Evolutionary conservation across 495 filamentous ascomycete species (phyloP).

Genomic region (Podospora conica): DNA sequence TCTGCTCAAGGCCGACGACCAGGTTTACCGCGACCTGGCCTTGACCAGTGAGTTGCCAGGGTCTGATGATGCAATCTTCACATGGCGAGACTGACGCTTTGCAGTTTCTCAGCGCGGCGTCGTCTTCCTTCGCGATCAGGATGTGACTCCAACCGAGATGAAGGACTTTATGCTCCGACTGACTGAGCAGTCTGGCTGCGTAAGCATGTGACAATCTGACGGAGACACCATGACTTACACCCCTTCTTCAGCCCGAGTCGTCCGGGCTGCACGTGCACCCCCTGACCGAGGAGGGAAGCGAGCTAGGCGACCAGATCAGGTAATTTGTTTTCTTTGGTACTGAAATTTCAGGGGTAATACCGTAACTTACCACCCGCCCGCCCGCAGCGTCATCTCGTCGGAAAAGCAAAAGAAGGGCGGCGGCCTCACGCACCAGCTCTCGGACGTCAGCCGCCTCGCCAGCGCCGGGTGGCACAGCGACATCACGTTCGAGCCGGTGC

Average conservation of each 20-base stretch:
- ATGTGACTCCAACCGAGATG: conserved; percentile 40
- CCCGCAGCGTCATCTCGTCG: conserved; percentile 35
- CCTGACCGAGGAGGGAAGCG: conserved; percentile 19
- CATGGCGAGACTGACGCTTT: conserved; percentile 2
- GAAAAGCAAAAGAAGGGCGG: conserved; percentile 40
- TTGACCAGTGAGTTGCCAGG: conserved; percentile 7
- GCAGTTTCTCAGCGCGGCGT: conserved; percentile 65
- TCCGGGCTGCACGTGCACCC: conserved; percentile 21
- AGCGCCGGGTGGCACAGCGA: conserved; percentile 36
- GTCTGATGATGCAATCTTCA: background rate
- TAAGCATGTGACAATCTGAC: conserved; percentile 30
- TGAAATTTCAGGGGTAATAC: background rate
- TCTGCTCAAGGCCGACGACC: conserved; percentile 31
- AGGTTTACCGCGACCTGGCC: conserved; percentile 15
- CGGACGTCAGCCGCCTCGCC: conserved; percentile 42
- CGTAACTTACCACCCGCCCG: background rate
- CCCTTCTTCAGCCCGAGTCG: conserved; percentile 10
- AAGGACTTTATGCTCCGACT: conserved; percentile 23
- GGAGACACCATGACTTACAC: background rate
- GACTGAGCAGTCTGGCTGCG: conserved; percentile 53
- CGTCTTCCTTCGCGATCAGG: conserved; percentile 66
- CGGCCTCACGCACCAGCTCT: conserved; percentile 28
- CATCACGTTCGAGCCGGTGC: conserved; percentile 71
- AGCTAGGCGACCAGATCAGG: conserved; percentile 37
- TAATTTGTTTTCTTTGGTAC: background rate